Evolutionary conservation across 202 grass and related monocot species (phyloP), one percentile per base, ranked within the genome.

Genomic region (Bolboschoenoplectus hybrid): DNA sequence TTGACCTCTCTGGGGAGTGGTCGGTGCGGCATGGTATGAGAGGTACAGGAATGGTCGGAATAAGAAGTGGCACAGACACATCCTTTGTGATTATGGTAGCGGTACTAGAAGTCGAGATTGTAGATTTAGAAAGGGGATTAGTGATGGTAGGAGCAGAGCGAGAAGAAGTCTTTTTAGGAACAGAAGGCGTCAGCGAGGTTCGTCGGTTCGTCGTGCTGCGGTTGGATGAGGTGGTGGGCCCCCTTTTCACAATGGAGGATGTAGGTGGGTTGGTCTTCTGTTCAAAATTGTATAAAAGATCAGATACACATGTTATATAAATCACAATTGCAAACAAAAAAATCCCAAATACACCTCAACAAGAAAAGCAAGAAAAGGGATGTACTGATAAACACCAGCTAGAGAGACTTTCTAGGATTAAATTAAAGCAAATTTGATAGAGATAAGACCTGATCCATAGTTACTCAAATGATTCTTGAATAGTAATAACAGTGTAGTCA

Each of bases 1-100:
- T 85, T 8, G 93, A 92, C 36, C 72, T 66, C 80, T 57, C 88
- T 75, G 97, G 97, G n/a, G 96, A 93, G 55, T 73, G 52, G 14
- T 89, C 82, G 32, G 52, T 94, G 55, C 70, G 88, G 86, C 88
- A 90, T 43, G 90, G 90, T 84, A 57, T 86, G 78, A 91, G 49
- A 58, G 65, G 78, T 57, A 89, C 82, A 45, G 51, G 40, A 35
- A 60, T 60, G 6, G 81, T 91, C 0, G 86, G 79, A 53, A 81
- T 50, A 69, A 67, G 34, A 12, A 68, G 82, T 44, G 86, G 52
- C n/a, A 57, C 53, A 38, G 82, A 66, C 12, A 82, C 87, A 84
- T 81, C 62, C 67, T 82, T 61, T 68, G 20, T 44, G 7, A 57
- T 16, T 11, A 85, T 5, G 6, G 81, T 8, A 38, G 46, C 9